Conservation (phyloP, 176 grass and related monocot species). For the Triticum monococcum region DNA sequence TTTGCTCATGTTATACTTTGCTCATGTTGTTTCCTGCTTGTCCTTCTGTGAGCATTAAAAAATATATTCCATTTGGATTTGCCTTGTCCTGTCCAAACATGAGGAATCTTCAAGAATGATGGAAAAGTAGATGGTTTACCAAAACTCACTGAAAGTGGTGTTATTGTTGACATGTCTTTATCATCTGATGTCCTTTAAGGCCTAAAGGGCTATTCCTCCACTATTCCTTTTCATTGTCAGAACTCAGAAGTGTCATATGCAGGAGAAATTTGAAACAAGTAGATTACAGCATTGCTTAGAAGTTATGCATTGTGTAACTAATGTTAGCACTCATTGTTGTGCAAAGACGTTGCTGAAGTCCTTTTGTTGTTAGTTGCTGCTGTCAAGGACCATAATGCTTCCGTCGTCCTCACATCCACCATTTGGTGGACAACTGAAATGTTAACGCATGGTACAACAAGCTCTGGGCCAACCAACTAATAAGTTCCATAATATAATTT, state of each 20-base stretch:
- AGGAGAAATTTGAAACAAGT: not conserved
- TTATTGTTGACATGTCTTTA: conserved; percentile 40
- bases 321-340: not conserved
- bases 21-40: not conserved
- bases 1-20: not conserved
- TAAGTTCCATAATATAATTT: not conserved
- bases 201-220: not conserved
- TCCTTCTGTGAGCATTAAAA: not conserved
- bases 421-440: not conserved
- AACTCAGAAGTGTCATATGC: not conserved
- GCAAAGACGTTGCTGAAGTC: not conserved
- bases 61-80: not conserved
- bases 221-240: not conserved
- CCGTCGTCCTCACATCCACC: not conserved
- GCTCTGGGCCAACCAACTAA: not conserved
- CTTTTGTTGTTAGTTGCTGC: not conserved
- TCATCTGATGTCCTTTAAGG: conserved; percentile 26
- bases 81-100: not conserved
- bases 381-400: not conserved
- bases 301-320: not conserved
- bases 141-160: not conserved
- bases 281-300: conserved; percentile 17
- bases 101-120: not conserved
- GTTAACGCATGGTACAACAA: not conserved
- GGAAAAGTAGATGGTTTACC: not conserved